Evolutionary conservation across 1,284 basidiomycete genomes (phyloP).

Genomic region (Meira nashicola): DNA sequence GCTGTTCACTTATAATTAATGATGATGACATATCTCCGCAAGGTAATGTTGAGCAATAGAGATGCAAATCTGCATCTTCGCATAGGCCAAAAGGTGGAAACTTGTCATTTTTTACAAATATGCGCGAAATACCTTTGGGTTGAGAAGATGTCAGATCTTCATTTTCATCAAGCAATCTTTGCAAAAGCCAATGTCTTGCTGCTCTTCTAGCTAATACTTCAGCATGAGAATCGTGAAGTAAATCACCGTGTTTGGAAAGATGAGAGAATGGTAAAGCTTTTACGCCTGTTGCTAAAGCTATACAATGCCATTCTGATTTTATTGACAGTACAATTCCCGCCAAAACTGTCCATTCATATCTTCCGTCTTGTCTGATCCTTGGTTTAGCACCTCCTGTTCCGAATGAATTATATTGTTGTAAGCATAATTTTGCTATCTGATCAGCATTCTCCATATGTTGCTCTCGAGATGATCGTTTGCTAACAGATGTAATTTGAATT

Average conservation of each 20-base stretch:
- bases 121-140: slow-evolving; percentile 19
- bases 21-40: slow-evolving; percentile 86
- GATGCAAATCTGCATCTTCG: slow-evolving; percentile 59
- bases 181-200: slow-evolving; percentile 72
- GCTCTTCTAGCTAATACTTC: slow-evolving; percentile 79
- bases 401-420: slow-evolving; percentile 17
- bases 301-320: slow-evolving; percentile 56
- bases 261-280: slow-evolving; percentile 72
- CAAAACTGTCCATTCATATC: slow-evolving; percentile 36
- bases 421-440: slow-evolving; percentile 17
- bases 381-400: slow-evolving; percentile 31
- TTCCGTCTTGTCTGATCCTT: slow-evolving; percentile 20
- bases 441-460: not conserved
- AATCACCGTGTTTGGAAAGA: slow-evolving; percentile 69
- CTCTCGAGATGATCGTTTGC: too few species aligned
- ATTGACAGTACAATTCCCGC: slow-evolving; percentile 22
- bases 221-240: slow-evolving; percentile 82
- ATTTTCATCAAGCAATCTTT: slow-evolving; percentile 60
- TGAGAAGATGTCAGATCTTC: slow-evolving; percentile 11
- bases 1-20: slow-evolving; percentile 66
- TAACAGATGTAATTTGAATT: too few species aligned
- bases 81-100: slow-evolving; percentile 59
- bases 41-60: slow-evolving; percentile 86
- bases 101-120: slow-evolving; percentile 42
- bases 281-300: slow-evolving; percentile 75